Conservation (phyloP, 2,329 filamentous ascomycete genomes). For the Hypomyces perniciosus region DNA sequence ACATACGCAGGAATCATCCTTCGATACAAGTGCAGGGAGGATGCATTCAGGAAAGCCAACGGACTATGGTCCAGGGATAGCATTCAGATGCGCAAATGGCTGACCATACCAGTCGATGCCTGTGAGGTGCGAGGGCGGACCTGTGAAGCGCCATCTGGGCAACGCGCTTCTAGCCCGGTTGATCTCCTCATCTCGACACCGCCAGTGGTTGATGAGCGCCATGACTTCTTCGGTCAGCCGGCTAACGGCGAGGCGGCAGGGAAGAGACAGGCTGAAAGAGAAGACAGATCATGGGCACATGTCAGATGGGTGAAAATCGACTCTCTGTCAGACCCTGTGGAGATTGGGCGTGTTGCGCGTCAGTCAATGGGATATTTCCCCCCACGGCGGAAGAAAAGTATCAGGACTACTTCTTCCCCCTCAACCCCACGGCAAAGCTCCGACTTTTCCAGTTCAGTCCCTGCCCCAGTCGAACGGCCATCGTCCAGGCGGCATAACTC, state of each 20-base stretch:
- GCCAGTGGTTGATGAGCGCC: conserved; percentile 20
- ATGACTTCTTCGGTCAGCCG: conserved; percentile 37
- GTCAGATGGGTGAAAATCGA: conserved; percentile 85
- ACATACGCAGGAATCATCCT: conserved; percentile 89
- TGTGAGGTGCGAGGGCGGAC: conserved; percentile 75
- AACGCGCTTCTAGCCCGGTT: conserved; percentile 33
- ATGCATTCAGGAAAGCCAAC: conserved; percentile 79
- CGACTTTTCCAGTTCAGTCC: conserved; percentile 46
- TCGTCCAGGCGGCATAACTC: conserved; percentile 40
- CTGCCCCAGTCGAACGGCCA: conserved; percentile 29
- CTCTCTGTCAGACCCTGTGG: conserved; percentile 60
- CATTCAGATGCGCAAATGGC: conserved; percentile 73
- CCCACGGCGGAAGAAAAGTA: conserved; percentile 80
- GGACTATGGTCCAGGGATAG: conserved; percentile 92
- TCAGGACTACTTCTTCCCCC: conserved; percentile 56
- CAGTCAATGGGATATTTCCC: conserved; percentile 86
- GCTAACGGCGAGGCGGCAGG: conserved; percentile 23
- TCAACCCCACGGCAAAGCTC: conserved; percentile 63
- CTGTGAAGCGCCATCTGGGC: conserved; percentile 46
- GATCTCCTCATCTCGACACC: conserved; percentile 50
- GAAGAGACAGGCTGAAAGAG: conserved; percentile 30
- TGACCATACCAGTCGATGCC: conserved; percentile 83
- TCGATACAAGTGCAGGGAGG: conserved; percentile 79
- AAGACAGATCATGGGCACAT: conserved; percentile 74
- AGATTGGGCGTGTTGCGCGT: conserved; percentile 79